These are phyloP conservation scores for Parietaria judaica DNA, from an alignment of 306 rosid genomes.

Conservation along the genomic window DNA sequence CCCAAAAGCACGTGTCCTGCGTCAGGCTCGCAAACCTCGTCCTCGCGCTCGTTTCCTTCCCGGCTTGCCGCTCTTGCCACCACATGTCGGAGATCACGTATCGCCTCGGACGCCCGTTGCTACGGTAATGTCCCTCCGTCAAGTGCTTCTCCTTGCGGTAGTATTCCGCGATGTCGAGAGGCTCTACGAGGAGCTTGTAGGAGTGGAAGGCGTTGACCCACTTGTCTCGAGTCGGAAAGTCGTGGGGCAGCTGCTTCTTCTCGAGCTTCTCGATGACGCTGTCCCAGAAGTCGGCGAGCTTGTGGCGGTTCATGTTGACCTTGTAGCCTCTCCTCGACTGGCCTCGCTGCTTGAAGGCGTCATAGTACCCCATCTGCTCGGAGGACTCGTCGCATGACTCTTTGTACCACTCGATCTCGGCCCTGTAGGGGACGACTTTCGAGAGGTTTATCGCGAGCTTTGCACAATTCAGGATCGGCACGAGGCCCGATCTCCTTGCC, in stretches of 20 bases:
- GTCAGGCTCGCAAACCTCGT: constrained; percentile 63
- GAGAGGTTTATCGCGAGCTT: constrained; percentile 50
- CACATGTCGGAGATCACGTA: constrained; percentile 58
- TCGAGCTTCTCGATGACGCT: constrained; percentile 45
- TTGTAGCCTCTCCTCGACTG: constrained; percentile 32
- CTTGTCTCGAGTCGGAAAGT: constrained; percentile 38
- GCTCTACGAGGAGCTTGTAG: constrained; percentile 70
- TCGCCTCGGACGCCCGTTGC: constrained; percentile 59
- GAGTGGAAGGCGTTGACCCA: constrained; percentile 57
- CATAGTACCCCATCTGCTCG: constrained; percentile 65
- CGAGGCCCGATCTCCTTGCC: constrained; percentile 56
- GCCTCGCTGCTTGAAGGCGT: constrained; percentile 52
- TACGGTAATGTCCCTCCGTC: constrained; percentile 56
- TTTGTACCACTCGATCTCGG: constrained; percentile 82
- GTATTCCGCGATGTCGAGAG: constrained; percentile 76
- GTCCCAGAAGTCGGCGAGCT: constrained; percentile 68
- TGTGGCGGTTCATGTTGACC: constrained; percentile 51
- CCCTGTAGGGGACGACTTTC: constrained; percentile 52
- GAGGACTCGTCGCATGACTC: constrained; percentile 41
- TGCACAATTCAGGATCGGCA: constrained; percentile 50
- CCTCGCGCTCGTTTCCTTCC: constrained; percentile 25
- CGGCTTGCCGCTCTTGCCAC: constrained; percentile 40
- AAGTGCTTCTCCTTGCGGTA: constrained; percentile 40
- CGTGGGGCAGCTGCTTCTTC: constrained; percentile 48
- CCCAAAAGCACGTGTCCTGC: constrained; percentile 88